phyloP scores from a whole-genome alignment of 2,329 filamentous ascomycete species.

The Cercospora brassicicola region DNA sequence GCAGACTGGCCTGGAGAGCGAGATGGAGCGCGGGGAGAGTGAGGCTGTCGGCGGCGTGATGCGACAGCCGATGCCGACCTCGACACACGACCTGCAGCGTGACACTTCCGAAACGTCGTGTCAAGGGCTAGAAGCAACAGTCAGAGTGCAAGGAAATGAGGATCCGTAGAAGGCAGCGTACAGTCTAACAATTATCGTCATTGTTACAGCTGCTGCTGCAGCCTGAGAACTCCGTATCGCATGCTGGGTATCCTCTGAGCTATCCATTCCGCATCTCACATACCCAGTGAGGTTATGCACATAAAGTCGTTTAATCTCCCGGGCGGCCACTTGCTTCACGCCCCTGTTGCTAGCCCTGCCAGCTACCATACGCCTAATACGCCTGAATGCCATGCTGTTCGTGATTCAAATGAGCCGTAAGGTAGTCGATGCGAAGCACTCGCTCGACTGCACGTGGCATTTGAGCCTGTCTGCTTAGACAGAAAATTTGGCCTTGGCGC shows the following conservation, averaged over 20 bases:
- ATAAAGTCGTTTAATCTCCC: conserved; percentile 21
- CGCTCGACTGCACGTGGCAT: conserved; percentile 5
- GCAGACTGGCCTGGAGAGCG: background rate
- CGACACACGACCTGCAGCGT: background rate
- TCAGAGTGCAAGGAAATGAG: background rate
- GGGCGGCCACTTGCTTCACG: conserved; percentile 41
- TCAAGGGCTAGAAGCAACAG: background rate
- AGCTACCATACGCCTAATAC: conserved; percentile 26
- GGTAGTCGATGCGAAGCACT: conserved; percentile 7
- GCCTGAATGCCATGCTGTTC: conserved; percentile 26
- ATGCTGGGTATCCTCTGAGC: conserved; percentile 25
- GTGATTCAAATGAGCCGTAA: conserved; percentile 16
- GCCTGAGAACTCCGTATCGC: conserved; percentile 17
- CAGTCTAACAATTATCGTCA: conserved; percentile 2
- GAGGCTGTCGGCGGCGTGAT: conserved; percentile 5
- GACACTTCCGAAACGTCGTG: background rate
- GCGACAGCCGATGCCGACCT: background rate
- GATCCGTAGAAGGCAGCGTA: background rate
- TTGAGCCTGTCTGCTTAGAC: conserved; percentile 56
- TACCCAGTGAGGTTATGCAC: conserved; percentile 22
- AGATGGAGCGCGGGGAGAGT: background rate
- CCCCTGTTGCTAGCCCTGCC: conserved; percentile 31
- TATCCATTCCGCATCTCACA: conserved; percentile 22
- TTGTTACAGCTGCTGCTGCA: conserved; percentile 7
- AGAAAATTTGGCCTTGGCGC: conserved; percentile 90